Evolutionary conservation across 1,139 yeast genomes (phyloP).

Genomic region (Taphrina pruni): DNA sequence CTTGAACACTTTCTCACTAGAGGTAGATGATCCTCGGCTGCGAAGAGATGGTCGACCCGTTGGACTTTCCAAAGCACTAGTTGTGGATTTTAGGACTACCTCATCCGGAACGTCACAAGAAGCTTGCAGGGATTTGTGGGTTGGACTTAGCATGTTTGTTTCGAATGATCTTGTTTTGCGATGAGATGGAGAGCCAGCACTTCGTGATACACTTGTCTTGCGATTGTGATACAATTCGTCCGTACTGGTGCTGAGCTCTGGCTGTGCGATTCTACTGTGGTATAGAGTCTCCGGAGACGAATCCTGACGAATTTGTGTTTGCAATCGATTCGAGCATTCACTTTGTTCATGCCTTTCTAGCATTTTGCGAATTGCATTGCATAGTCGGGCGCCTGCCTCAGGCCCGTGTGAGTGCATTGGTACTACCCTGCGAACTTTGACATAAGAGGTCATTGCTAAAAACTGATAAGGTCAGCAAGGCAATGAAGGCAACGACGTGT

Average conservation of each 20-base stretch:
- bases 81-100: neutral
- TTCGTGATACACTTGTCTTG: neutral
- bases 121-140: neutral
- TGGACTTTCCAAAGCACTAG: neutral
- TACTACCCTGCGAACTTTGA: slow-evolving; percentile 36
- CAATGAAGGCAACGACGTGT: neutral
- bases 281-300: too few species aligned
- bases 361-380: slow-evolving; percentile 37
- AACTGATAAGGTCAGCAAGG: slow-evolving; percentile 13
- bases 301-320: neutral
- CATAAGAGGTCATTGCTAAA: slow-evolving; percentile 30
- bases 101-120: neutral
- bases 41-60: neutral
- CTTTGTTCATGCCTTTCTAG: slow-evolving; percentile 35
- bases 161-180: slow-evolving; percentile 47
- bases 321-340: neutral
- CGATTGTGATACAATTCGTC: too few species aligned
- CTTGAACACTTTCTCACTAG: slow-evolving; percentile 1
- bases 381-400: slow-evolving; percentile 36
- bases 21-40: neutral
- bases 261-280: too few species aligned
- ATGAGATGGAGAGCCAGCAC: slow-evolving; percentile 43
- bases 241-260: too few species aligned
- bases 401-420: slow-evolving; percentile 21
- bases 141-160: slow-evolving; percentile 45